Evolutionary conservation across 1,284 basidiomycete genomes (phyloP), one percentile per base, ranked within the genome.

Genomic region (Phlebopus sp.): DNA sequence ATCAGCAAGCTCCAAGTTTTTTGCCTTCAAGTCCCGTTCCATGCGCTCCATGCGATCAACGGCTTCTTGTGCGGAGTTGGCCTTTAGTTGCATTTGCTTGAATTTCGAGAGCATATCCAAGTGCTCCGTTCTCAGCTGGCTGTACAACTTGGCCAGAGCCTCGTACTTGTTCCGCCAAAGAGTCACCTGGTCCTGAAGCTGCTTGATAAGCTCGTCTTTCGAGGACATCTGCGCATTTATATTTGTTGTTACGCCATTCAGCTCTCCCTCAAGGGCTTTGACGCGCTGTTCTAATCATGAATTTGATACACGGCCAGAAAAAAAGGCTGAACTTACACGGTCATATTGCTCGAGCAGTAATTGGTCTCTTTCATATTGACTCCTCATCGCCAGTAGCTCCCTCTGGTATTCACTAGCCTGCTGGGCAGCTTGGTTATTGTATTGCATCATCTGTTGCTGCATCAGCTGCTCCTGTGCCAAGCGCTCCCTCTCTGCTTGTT

Each of bases 151-250:
- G 39, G 97, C 97, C 49, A 99, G 78, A 0, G 96, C 92, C 69
- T 99, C 97, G 70, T 99, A 99, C 72, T 99, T 99, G 76, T 94
- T 95, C 53, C 93, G 87, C 97, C 97, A 99, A 18, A 97, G 74
- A 6, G 85, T 90, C 53, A 97, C 94, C 71, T 99, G 97, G 64
- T 97, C 92, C 68, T 98, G 96, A 11, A 99, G 81, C 67, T 97
- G 93, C 63, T 86, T 86, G 65, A 99, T 93, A 60, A 99, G 76
- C 23, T 98, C 94, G 64, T 99, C 97, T 71, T 99, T 99, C 42
- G 91, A 88, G 46, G 76, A 68, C 73, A 98, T 80, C 68, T 99
- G 97, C 4, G 92, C 87, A 52, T 82, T 83, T 54, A 97, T 82
- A 62, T 96, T 94, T 54, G 79, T 74, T 30, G 82, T 79, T 54